Conservation (phyloP, 352 stramenopile species). For the Globisporangium solare region DNA sequence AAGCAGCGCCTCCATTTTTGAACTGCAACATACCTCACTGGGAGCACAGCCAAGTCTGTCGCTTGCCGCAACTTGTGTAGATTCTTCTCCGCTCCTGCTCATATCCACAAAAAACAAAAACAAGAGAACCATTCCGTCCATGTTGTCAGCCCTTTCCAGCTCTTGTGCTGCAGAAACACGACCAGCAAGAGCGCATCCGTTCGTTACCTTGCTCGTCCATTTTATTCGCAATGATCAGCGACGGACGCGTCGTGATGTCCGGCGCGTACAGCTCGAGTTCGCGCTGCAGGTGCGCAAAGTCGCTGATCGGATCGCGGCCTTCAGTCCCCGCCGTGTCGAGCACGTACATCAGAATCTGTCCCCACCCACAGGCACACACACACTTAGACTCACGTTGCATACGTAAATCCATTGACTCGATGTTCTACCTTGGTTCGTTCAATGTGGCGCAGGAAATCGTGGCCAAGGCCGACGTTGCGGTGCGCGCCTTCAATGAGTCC, state of each 20-base stretch:
- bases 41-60: constrained; percentile 73
- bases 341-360: constrained; percentile 83
- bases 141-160: too few relatives aligned
- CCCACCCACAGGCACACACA: too few relatives aligned
- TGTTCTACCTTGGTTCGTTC: constrained; percentile 98
- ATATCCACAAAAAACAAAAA: too few relatives aligned
- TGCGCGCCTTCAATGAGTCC: constrained; percentile 91
- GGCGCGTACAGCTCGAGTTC: constrained; percentile 86
- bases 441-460: constrained; percentile 98
- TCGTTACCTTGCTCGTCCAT: constrained; percentile 74
- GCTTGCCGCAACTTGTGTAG: constrained; percentile 63
- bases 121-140: too few relatives aligned
- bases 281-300: constrained; percentile 75
- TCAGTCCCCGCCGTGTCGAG: constrained; percentile 78
- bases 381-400: too few relatives aligned
- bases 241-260: constrained; percentile 80
- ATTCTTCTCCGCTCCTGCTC: constrained; percentile 78
- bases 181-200: too few relatives aligned
- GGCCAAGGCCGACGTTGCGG: constrained; percentile 95
- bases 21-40: constrained; percentile 49
- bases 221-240: constrained; percentile 87
- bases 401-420: too few relatives aligned
- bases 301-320: constrained; percentile 66
- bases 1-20: not conserved
- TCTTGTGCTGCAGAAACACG: too few relatives aligned